These are phyloP conservation scores for Fraxinus americana DNA, from an alignment of 257 asterid genomes.

Conservation along the genomic window DNA sequence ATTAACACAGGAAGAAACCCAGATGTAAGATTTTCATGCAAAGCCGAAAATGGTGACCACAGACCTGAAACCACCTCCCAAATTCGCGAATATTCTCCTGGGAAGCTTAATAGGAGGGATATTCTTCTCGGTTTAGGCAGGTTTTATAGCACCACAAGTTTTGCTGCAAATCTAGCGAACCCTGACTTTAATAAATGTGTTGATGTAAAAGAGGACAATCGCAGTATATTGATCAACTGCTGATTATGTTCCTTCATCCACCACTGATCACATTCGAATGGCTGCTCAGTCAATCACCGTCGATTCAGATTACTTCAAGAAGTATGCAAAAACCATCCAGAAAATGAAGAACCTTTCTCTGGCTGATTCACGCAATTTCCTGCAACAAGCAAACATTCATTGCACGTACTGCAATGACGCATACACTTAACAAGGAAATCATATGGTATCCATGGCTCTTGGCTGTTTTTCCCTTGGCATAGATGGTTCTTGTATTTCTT, in stretches of 20 bases:
- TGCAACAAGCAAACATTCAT: conserved; percentile 28
- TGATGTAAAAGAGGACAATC: background rate
- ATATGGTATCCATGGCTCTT: conserved; percentile 3
- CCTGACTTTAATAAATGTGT: conserved; percentile 4
- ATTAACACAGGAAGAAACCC: too few relatives aligned
- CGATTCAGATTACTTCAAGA: background rate
- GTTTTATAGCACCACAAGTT: too few relatives aligned
- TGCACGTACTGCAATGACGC: conserved; percentile 31
- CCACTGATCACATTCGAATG: conserved; percentile 9
- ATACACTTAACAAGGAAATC: background rate
- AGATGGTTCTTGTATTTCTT: too few relatives aligned
- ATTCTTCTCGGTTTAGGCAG: too few relatives aligned
- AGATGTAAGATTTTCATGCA: too few relatives aligned
- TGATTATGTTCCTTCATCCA: conserved; percentile 8
- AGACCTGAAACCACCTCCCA: too few relatives aligned
- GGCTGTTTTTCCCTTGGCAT: too few relatives aligned
- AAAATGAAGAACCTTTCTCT: conserved; percentile 17
- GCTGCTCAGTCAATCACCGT: conserved; percentile 12
- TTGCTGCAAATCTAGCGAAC: too few relatives aligned
- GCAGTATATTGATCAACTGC: conserved; percentile 13
- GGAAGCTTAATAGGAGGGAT: too few relatives aligned
- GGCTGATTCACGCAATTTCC: conserved; percentile 17
- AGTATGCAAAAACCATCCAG: conserved; percentile 19
- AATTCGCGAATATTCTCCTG: too few relatives aligned
- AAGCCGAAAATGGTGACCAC: too few relatives aligned